These are phyloP conservation scores for Haplosporangium sp. DNA, from an alignment of 371 early-diverging fungal species.

Conservation along the genomic window DNA sequence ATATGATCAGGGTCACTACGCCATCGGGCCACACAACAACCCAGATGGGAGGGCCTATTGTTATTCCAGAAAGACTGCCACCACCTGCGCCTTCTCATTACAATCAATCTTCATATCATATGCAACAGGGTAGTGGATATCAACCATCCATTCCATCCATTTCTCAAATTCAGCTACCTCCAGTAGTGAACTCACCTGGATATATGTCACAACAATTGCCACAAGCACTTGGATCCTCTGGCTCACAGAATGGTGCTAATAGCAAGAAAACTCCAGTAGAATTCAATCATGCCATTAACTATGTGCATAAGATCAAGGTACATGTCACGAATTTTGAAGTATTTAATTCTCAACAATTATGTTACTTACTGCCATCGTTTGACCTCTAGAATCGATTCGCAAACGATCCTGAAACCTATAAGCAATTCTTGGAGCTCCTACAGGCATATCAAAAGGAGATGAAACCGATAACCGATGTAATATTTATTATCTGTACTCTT, in stretches of 20 bases:
- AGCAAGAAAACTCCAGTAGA: constrained; percentile 76
- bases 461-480: constrained; percentile 89
- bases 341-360: not conserved
- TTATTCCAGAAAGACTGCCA: constrained; percentile 54
- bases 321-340: not conserved
- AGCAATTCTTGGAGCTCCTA: constrained; percentile 94
- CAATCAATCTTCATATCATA: constrained; percentile 46
- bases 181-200: constrained; percentile 46
- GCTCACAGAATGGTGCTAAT: constrained; percentile 43
- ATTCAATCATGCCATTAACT: constrained; percentile 95
- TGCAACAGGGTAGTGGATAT: constrained; percentile 50
- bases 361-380: not conserved
- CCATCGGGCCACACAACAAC: constrained; percentile 84
- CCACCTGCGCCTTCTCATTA: constrained; percentile 51
- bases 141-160: constrained; percentile 51
- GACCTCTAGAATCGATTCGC: constrained; percentile 80
- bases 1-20: constrained; percentile 88
- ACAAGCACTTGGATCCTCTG: constrained; percentile 44
- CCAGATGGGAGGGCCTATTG: constrained; percentile 59
- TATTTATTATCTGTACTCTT: not conserved
- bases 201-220: constrained; percentile 46
- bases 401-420: constrained; percentile 91
- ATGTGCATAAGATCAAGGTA: constrained; percentile 95
- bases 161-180: constrained; percentile 56
- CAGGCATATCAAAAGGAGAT: constrained; percentile 93